Evolutionary conservation across 129 eudicot genomes (phyloP), one percentile per base, ranked within the genome.

Genomic region (Scalesia atractyloides): DNA sequence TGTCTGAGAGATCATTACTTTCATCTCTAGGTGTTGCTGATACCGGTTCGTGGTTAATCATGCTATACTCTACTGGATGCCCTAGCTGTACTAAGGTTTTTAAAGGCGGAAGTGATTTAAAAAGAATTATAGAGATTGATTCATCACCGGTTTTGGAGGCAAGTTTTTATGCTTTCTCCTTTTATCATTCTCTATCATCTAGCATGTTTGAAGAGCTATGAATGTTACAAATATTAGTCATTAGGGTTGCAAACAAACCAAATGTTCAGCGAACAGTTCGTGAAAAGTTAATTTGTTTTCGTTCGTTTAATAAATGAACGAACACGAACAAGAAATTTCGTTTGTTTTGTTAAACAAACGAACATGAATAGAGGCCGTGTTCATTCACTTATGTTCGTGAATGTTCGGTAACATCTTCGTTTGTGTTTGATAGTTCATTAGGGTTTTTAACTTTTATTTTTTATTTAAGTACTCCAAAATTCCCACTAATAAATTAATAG

Each of bases 31-130:
- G 88, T 70, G 75, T 85, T 63, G 83, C 80, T 43, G 87, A 75
- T 73, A 72, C 90, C 63, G 82, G 67, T 73, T 78, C 86, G 36
- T 87, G 98, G 95, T 78, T 70, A 54, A 69, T 82, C 80, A 80
- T 82, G 80, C 81, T 87, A 57, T 73, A 84, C 63, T 73, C 73
- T 73, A 76, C 84, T 9, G 98, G 96, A 64, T 92, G 96, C 69
- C 95, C 95, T 57, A 77, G 79, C 76, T 89, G 96, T 83, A 76
- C 85, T n/a, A 83, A 80, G 84, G 73, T 84, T 80, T 68, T 89
- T 62, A 81, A 66, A 87, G 88, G 77, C 50, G 86, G 70, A 41
- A 82, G 64, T 73, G 84, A 83, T 75, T 79, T 92, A 53, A 86
- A 73, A 84, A 68, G 58, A 70, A 79, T 83, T 70, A 49, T 84